phyloP scores from a whole-genome alignment of 2,329 filamentous ascomycete species.

The Cercospora sojina region DNA sequence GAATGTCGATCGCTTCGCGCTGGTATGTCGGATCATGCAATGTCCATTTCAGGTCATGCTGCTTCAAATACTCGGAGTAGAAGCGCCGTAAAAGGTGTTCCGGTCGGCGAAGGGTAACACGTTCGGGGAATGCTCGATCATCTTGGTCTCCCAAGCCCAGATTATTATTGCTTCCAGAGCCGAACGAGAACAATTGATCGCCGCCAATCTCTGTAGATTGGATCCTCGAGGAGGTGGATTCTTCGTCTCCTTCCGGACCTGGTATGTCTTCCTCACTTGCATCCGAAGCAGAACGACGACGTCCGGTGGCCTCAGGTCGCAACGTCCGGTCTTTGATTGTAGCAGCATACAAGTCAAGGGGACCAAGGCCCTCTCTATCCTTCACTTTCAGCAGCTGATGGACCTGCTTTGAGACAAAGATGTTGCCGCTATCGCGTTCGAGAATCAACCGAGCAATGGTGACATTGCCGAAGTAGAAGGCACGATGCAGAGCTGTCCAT shows the following conservation, averaged over 20 bases:
- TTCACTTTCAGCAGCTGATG: constrained; percentile 89
- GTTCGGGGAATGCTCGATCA: constrained; percentile 89
- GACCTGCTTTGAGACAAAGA: constrained; percentile 61
- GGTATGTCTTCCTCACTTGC: constrained; percentile 53
- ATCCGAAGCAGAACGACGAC: constrained; percentile 35
- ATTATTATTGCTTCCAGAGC: constrained; percentile 92
- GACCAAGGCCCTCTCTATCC: constrained; percentile 90
- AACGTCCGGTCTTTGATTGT: constrained; percentile 79
- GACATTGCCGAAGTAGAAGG: constrained; percentile 85
- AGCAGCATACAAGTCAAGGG: constrained; percentile 86
- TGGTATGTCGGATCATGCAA: constrained; percentile 37
- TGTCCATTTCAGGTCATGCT: constrained; percentile 43
- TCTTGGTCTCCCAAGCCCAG: constrained; percentile 94
- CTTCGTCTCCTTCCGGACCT: constrained; percentile 44
- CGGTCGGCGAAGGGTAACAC: constrained; percentile 72
- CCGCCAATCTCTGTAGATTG: constrained; percentile 52
- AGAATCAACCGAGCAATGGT: constrained; percentile 80
- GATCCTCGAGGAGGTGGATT: constrained; percentile 18
- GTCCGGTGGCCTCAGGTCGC: constrained; percentile 40
- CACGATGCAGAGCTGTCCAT: constrained; percentile 92
- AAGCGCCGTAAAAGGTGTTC: constrained; percentile 73
- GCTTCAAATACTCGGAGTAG: constrained; percentile 63
- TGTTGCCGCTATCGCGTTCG: constrained; percentile 64
- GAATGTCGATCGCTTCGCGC: constrained; percentile 19
- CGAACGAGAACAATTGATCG: constrained; percentile 89